A percentile compares a stretch with the other conserved stretches of the same genome.
Evolutionary conservation across 495 filamentous ascomycete genomes (phyloP).

Genomic region (Penicillium daleae): DNA sequence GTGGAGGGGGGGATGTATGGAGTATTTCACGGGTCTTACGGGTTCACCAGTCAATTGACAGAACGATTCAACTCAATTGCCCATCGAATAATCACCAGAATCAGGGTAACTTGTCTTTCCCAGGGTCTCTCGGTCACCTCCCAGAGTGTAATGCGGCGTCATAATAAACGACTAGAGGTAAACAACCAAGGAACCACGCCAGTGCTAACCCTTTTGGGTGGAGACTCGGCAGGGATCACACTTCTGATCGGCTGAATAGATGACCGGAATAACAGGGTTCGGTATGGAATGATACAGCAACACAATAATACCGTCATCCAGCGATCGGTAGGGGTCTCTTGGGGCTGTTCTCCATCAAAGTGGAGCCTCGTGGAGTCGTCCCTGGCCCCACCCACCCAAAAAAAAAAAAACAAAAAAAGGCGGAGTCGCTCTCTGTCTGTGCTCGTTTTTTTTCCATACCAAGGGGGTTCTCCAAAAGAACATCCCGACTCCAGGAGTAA

Average conservation of each 20-base stretch:
- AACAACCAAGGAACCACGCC: background rate
- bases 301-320: too few relatives aligned
- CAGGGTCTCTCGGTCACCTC: background rate
- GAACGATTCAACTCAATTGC: background rate
- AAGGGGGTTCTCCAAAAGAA: too few relatives aligned
- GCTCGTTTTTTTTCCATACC: background rate
- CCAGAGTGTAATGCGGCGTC: background rate
- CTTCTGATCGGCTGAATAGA: background rate
- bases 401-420: too few relatives aligned
- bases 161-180: slow-evolving; percentile 4
- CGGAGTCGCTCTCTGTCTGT: background rate
- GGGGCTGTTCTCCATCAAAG: background rate
- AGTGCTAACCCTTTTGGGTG: background rate
- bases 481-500: too few relatives aligned
- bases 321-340: background rate
- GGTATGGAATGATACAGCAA: background rate
- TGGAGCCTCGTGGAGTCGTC: background rate
- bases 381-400: too few relatives aligned
- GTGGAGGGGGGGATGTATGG: slow-evolving; percentile 1
- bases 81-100: background rate
- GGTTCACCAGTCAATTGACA: background rate
- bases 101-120: background rate
- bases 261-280: background rate
- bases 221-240: background rate
- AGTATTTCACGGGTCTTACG: slow-evolving; percentile 7